These are phyloP conservation scores for Trichoderma sp. DNA, from an alignment of 2,329 filamentous ascomycete species.

Conservation along the genomic window DNA sequence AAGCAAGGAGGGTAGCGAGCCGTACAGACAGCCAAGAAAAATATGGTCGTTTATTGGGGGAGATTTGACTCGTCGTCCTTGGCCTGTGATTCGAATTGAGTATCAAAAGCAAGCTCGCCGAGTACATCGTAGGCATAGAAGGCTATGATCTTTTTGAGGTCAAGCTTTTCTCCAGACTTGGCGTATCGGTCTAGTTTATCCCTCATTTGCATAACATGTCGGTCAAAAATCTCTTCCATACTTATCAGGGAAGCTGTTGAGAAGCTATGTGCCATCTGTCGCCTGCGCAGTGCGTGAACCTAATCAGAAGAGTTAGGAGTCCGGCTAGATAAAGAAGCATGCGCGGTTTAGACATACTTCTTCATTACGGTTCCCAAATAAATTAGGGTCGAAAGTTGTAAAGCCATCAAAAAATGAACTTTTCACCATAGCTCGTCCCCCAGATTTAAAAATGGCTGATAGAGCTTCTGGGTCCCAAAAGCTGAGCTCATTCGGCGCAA, in stretches of 20 bases:
- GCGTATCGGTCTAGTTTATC: background rate
- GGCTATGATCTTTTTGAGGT: background rate
- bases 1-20: background rate
- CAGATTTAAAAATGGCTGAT: background rate
- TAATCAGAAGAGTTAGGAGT: background rate
- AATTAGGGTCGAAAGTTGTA: background rate
- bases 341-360: background rate
- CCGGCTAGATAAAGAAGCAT: background rate
- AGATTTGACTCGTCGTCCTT: background rate
- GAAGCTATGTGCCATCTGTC: background rate
- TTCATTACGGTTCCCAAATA: background rate
- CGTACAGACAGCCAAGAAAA: background rate
- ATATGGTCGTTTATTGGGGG: background rate
- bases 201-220: background rate
- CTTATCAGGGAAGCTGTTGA: background rate
- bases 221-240: background rate
- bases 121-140: background rate
- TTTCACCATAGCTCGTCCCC: background rate
- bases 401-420: background rate
- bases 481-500: background rate
- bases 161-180: background rate
- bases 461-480: background rate
- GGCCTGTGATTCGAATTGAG: background rate
- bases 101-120: background rate
- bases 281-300: background rate